Percentiles rank a stretch among this genome's conserved stretches.
These are phyloP conservation scores for Globisporangium abappressorium DNA, from an alignment of 352 stramenopile genomes.

Conservation along the genomic window DNA sequence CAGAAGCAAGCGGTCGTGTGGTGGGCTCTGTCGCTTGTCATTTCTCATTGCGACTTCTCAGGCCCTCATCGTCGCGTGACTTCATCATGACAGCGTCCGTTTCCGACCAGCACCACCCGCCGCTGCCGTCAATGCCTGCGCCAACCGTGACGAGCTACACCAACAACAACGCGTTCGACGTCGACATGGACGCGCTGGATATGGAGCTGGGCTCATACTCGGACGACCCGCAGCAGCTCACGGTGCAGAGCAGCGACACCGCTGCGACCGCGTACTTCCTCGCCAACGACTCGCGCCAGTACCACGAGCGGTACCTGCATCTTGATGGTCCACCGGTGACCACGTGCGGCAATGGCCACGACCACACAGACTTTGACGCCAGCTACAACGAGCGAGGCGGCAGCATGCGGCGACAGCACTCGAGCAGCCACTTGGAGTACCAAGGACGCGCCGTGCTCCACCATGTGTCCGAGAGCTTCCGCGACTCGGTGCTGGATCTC, in stretches of 20 bases:
- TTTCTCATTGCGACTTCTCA: not conserved
- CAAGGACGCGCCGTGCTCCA: slow-evolving; percentile 20
- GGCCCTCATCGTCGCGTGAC: not conserved
- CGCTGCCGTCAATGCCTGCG: not conserved
- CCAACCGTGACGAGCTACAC: not conserved
- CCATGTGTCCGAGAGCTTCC: slow-evolving; percentile 41
- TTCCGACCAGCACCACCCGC: not conserved
- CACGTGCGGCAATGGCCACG: slow-evolving; percentile 20
- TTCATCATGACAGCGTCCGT: slow-evolving; percentile 2
- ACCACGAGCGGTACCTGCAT: slow-evolving; percentile 7
- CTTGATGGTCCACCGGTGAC: slow-evolving; percentile 16
- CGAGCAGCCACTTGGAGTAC: slow-evolving; percentile 16
- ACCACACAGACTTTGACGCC: slow-evolving; percentile 21
- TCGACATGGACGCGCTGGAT: slow-evolving; percentile 12
- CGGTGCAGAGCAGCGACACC: slow-evolving; percentile 16
- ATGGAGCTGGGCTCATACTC: slow-evolving; percentile 2
- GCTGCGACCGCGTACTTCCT: slow-evolving; percentile 16
- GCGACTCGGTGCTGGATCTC: slow-evolving; percentile 66
- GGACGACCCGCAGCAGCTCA: slow-evolving; percentile 11
- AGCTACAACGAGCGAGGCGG: not conserved
- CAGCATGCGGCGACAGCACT: slow-evolving; percentile 9
- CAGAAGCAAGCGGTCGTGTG: not conserved
- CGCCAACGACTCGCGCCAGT: slow-evolving; percentile 1
- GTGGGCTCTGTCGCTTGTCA: not conserved
- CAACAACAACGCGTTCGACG: not conserved